These are phyloP conservation scores for Phoma sp. DNA, from an alignment of 2,329 filamentous ascomycete genomes.

Conservation along the genomic window DNA sequence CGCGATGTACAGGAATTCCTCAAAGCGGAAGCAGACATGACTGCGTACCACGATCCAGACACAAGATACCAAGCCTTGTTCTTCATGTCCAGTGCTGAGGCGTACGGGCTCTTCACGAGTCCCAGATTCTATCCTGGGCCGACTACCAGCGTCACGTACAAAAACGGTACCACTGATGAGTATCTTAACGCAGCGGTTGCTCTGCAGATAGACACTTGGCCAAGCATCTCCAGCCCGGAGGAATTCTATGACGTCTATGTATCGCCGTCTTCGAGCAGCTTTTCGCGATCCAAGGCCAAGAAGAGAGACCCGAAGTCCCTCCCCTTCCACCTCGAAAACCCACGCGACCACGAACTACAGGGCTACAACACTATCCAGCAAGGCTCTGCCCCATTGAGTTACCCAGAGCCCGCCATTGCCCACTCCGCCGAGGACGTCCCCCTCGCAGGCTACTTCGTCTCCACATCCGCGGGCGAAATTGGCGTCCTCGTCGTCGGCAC, in stretches of 20 bases:
- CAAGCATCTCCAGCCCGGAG: conserved; percentile 41
- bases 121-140: conserved; percentile 43
- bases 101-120: conserved; percentile 38
- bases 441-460: conserved; percentile 56
- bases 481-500: conserved; percentile 54
- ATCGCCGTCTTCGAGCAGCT: conserved; percentile 16
- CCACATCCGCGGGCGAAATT: conserved; percentile 49
- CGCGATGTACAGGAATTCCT: conserved; percentile 44
- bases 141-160: conserved; percentile 39
- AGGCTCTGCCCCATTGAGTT: conserved; percentile 35
- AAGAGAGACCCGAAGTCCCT: conserved; percentile 33
- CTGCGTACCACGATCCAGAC: conserved; percentile 50
- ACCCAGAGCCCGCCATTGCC: conserved; percentile 47
- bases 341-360: conserved; percentile 35
- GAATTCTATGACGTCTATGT: conserved; percentile 50
- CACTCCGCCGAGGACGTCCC: conserved; percentile 39
- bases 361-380: conserved; percentile 26
- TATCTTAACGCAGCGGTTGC: conserved; percentile 42
- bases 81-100: conserved; percentile 41
- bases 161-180: conserved; percentile 43
- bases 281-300: conserved; percentile 21
- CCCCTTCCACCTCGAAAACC: conserved; percentile 37
- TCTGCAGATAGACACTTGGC: conserved; percentile 33
- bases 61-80: conserved; percentile 50
- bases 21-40: conserved; percentile 36